Evolutionary conservation across 495 filamentous ascomycete genomes (phyloP).

Genomic region (Lepidopterella palustris): DNA sequence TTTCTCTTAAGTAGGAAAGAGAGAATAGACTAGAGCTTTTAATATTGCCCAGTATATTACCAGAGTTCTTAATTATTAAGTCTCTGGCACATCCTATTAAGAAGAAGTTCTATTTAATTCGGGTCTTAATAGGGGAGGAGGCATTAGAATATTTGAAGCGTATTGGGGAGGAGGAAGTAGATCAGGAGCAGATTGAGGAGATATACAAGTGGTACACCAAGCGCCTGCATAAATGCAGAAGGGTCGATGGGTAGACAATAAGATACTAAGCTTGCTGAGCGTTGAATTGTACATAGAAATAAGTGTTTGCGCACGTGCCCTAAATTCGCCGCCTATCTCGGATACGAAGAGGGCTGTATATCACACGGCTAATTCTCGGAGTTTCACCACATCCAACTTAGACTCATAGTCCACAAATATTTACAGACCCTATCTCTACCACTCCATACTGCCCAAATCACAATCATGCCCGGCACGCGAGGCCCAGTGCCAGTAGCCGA

Average conservation of each 20-base stretch:
- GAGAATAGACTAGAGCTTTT: neutral
- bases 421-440: neutral
- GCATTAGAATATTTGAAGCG: too few relatives aligned
- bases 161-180: neutral
- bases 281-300: too few relatives aligned
- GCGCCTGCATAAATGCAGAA: neutral
- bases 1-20: neutral
- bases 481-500: constrained; percentile 36
- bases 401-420: neutral
- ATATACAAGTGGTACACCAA: neutral
- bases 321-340: too few relatives aligned
- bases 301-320: too few relatives aligned
- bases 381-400: neutral
- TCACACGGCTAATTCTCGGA: neutral
- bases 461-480: constrained; percentile 36
- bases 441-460: neutral
- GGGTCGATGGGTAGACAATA: neutral
- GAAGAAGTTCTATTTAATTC: too few relatives aligned
- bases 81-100: neutral
- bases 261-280: neutral
- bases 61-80: neutral
- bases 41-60: neutral
- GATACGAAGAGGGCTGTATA: neutral
- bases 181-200: neutral
- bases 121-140: too few relatives aligned